phyloP scores from a whole-genome alignment of 768 basidiomycete genomes.

The Suillus americanus region DNA sequence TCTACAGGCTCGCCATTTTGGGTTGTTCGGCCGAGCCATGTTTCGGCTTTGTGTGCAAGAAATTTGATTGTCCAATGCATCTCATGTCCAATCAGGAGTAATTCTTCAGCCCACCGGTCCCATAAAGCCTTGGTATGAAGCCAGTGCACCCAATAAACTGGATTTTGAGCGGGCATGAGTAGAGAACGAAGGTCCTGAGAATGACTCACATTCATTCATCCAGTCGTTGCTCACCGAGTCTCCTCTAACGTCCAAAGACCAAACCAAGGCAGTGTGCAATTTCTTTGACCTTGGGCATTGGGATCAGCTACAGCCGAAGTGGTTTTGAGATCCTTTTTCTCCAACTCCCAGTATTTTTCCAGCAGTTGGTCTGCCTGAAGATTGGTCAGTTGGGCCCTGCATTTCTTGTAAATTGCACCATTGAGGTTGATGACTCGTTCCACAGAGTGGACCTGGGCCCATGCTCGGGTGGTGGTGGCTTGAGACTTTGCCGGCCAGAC shows the following conservation, averaged over 20 bases:
- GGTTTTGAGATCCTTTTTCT: background rate
- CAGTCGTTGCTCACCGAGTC: constrained; percentile 1
- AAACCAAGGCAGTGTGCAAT: constrained; percentile 7
- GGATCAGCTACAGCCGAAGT: constrained; percentile 4
- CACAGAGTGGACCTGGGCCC: background rate
- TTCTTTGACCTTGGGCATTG: background rate
- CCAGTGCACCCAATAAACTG: no score
- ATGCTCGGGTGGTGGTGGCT: background rate
- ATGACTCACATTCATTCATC: constrained; percentile 11
- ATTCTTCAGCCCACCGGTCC: no score
- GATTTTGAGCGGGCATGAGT: no score
- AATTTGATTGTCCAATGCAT: no score
- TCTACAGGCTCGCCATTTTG: no score
- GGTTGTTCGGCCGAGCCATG: no score
- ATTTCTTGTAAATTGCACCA: background rate
- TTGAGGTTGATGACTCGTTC: background rate
- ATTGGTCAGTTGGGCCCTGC: background rate
- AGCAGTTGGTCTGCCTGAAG: background rate
- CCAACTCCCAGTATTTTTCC: background rate
- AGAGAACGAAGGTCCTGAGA: no score
- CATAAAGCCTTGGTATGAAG: no score
- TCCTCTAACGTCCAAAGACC: constrained; percentile 5
- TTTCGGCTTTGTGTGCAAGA: no score
- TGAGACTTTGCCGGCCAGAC: background rate
- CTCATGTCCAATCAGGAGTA: no score